Conservation (phyloP, 1,284 basidiomycete genomes). For the Rugosomyces carneus region DNA sequence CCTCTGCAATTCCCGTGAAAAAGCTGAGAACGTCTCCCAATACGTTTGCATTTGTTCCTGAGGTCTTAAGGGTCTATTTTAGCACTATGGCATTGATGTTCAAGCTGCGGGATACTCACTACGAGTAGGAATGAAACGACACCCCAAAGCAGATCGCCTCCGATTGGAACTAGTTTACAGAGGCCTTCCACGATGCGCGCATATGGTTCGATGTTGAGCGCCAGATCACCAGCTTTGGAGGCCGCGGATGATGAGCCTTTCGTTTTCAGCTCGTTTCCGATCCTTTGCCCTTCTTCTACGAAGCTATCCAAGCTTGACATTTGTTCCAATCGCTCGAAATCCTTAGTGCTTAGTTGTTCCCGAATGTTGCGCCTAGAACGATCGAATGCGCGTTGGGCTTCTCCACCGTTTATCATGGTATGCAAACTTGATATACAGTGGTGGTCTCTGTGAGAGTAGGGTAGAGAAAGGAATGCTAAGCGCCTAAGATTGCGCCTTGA, state of each 20-base stretch:
- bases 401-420: neutral
- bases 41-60: neutral
- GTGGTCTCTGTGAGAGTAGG: no score
- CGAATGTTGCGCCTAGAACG: conserved; percentile 1
- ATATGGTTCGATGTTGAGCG: neutral
- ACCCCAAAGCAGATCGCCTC: neutral
- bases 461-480: no score
- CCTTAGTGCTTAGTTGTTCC: conserved; percentile 1
- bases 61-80: neutral
- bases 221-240: neutral
- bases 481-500: no score
- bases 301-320: conserved; percentile 1
- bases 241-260: neutral
- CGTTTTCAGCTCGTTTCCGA: neutral
- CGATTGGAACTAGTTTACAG: neutral
- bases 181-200: neutral
- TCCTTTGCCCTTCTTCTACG: neutral
- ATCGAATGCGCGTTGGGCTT: conserved; percentile 2
- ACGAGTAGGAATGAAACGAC: neutral
- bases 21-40: neutral
- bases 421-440: no score
- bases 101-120: neutral
- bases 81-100: no score
- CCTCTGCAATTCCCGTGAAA: conserved; percentile 1
- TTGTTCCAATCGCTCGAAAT: neutral